These are phyloP conservation scores for Kwoniella pini DNA, from an alignment of 768 basidiomycete genomes.

Conservation along the genomic window DNA sequence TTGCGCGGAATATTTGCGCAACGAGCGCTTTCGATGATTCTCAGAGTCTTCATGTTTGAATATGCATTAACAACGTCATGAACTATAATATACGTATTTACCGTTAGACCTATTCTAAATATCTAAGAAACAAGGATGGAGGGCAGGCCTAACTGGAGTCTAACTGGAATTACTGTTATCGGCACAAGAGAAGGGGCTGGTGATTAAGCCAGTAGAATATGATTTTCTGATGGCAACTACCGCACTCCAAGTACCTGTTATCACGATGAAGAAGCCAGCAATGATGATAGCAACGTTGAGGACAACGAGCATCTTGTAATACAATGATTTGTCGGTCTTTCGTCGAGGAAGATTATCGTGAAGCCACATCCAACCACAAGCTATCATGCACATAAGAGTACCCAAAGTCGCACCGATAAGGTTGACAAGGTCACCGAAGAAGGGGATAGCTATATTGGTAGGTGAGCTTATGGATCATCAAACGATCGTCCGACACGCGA, in stretches of 20 bases:
- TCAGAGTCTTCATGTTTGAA: no score
- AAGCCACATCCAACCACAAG: slow-evolving; percentile 44
- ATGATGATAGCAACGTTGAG: slow-evolving; percentile 36
- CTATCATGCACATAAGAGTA: slow-evolving; percentile 31
- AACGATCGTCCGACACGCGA: no score
- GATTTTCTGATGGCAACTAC: slow-evolving; percentile 30
- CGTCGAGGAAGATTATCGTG: slow-evolving; percentile 33
- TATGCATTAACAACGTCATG: no score
- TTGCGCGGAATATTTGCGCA: no score
- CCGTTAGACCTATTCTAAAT: no score
- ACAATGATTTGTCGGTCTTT: slow-evolving; percentile 29
- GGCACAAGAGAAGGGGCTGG: slow-evolving; percentile 41
- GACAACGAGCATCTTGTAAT: slow-evolving; percentile 25
- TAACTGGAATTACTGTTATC: slow-evolving; percentile 33
- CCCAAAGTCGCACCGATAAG: slow-evolving; percentile 37
- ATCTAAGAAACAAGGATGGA: no score
- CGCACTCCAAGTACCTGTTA: slow-evolving; percentile 39
- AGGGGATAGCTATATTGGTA: slow-evolving; percentile 32
- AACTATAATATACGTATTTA: no score
- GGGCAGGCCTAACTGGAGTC: neutral
- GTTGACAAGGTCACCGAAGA: slow-evolving; percentile 34
- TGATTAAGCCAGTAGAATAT: slow-evolving; percentile 29
- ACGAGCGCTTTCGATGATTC: no score
- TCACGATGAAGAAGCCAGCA: slow-evolving; percentile 39
- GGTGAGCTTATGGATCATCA: no score